Conservation (phyloP, 2,329 filamentous ascomycete species). For the Hypoxylon sp. region DNA sequence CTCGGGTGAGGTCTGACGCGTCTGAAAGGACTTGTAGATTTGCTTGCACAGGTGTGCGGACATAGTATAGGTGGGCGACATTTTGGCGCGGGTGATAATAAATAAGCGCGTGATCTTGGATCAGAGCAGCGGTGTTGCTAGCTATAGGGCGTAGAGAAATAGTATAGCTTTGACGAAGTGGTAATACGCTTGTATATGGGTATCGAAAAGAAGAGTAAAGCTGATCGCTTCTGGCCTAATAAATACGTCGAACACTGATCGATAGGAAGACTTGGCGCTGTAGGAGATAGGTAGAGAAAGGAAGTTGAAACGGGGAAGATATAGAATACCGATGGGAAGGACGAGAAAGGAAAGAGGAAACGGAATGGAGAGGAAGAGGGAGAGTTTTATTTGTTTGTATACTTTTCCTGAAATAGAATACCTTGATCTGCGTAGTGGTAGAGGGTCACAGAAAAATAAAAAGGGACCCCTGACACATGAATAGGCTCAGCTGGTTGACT, state of each 20-base stretch:
- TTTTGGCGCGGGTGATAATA: conserved; percentile 51
- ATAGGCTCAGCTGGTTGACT: conserved; percentile 25
- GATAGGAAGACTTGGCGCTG: conserved; percentile 24
- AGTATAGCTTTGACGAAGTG: not conserved
- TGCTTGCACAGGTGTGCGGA: conserved; percentile 73
- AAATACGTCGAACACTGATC: conserved; percentile 19
- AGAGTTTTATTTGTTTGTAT: conserved; percentile 39
- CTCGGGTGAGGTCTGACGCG: conserved; percentile 60
- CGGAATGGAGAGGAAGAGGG: conserved; percentile 13
- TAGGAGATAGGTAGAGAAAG: conserved; percentile 15
- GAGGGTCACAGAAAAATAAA: conserved; percentile 15
- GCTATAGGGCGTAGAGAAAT: not conserved
- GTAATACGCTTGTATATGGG: conserved; percentile 25
- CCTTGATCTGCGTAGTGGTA: conserved; percentile 23
- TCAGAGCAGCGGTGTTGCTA: not conserved
- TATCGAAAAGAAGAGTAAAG: conserved; percentile 4
- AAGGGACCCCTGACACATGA: conserved; percentile 21
- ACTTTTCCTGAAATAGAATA: conserved; percentile 41
- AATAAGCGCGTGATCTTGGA: conserved; percentile 25
- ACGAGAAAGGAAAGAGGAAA: conserved; percentile 29
- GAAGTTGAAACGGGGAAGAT: conserved; percentile 19
- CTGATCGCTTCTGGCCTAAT: conserved; percentile 11
- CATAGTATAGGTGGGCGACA: conserved; percentile 74
- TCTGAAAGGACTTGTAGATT: conserved; percentile 72
- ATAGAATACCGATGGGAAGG: conserved; percentile 18